These are phyloP conservation scores for Colletotrichum tanaceti DNA, from an alignment of 2,329 filamentous ascomycete genomes.

Conservation along the genomic window DNA sequence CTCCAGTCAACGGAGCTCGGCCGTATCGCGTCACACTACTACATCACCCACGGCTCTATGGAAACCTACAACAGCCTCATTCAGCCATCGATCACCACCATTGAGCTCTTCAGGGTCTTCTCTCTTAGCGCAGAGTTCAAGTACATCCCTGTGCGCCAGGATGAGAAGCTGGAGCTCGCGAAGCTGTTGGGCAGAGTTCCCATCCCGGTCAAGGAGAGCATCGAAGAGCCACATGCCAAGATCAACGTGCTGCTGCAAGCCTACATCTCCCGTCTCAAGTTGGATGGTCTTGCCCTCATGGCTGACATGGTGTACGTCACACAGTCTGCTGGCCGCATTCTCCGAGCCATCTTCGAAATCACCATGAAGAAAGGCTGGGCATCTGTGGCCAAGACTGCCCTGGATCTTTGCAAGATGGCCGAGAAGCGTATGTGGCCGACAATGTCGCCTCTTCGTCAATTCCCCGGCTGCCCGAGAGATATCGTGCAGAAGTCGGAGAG, in stretches of 20 bases:
- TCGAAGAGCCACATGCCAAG: conserved; percentile 96
- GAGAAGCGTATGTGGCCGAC: conserved; percentile 99
- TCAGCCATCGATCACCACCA: conserved; percentile 90
- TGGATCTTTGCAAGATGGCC: conserved; percentile 98
- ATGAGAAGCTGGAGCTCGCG: conserved; percentile 95
- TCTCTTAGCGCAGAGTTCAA: conserved; percentile 98
- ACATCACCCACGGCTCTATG: conserved; percentile 97
- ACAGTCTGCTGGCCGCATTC: conserved; percentile 94
- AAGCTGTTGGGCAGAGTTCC: conserved; percentile 91
- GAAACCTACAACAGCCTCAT: conserved; percentile 96
- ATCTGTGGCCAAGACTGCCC: conserved; percentile 87
- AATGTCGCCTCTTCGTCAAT: conserved; percentile 95
- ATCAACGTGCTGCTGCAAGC: conserved; percentile 98
- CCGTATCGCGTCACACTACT: conserved; percentile 96
- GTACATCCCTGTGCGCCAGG: conserved; percentile 96
- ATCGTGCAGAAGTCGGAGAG: conserved; percentile 93
- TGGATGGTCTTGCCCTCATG: conserved; percentile 95
- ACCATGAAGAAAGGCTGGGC: conserved; percentile 98
- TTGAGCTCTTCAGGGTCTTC: conserved; percentile 97
- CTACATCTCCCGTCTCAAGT: conserved; percentile 92
- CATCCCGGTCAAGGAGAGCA: conserved; percentile 96
- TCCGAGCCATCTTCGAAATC: conserved; percentile 96
- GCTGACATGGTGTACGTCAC: conserved; percentile 99
- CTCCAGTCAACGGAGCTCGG: conserved; percentile 94
- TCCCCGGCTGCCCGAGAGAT: conserved; percentile 82